Conservation (phyloP, 2,329 filamentous ascomycete species). For the Geosmithia morbida region DNA sequence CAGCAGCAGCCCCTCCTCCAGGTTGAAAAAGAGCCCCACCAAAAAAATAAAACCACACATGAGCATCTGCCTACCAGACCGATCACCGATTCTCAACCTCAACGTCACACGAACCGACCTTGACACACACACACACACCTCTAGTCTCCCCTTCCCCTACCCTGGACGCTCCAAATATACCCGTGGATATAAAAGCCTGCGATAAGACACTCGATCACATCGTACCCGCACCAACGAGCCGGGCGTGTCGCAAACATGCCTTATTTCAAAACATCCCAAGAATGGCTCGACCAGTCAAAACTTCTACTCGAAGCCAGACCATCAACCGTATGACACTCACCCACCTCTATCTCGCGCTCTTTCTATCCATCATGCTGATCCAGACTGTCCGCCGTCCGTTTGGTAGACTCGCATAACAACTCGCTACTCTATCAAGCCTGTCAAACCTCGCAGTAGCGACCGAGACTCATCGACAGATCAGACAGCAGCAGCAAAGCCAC, state of each 20-base stretch:
- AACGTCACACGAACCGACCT: neutral
- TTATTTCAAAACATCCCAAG: slow-evolving; percentile 68
- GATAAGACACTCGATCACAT: neutral
- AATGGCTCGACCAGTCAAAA: slow-evolving; percentile 81
- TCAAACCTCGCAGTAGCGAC: slow-evolving; percentile 9
- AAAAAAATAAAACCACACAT: slow-evolving; percentile 2
- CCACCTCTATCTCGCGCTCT: neutral
- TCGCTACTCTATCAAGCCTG: slow-evolving; percentile 62
- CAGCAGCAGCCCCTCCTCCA: neutral
- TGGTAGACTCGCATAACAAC: slow-evolving; percentile 92
- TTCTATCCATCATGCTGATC: neutral
- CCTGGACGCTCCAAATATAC: no score
- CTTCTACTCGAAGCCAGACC: slow-evolving; percentile 79
- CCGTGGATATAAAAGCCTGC: no score
- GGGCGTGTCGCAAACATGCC: slow-evolving; percentile 43
- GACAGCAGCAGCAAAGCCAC: slow-evolving; percentile 24
- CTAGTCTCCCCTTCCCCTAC: no score
- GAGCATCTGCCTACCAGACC: neutral
- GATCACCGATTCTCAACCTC: neutral
- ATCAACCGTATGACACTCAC: slow-evolving; percentile 52
- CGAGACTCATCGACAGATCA: slow-evolving; percentile 8
- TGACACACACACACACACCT: neutral
- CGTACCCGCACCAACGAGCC: neutral
- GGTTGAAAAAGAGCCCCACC: slow-evolving; percentile 1
- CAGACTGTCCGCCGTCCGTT: slow-evolving; percentile 5